Base-by-base conservation (phyloP, 2,329 filamentous ascomycete species). In the Eutypa lata region DNA sequence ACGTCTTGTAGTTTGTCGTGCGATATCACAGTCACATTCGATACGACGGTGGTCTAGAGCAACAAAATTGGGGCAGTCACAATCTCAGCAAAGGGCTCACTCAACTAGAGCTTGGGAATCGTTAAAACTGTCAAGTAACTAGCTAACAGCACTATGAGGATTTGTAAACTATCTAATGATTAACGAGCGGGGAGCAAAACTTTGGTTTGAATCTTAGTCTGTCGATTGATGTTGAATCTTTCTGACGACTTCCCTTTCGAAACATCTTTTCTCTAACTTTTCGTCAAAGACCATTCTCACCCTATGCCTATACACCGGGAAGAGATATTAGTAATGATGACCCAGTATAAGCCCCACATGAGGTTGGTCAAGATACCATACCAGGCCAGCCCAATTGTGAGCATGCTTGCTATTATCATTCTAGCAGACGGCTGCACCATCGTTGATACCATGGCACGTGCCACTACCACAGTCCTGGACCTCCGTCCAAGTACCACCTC, bases 361-460 rank as follows among this genome's bases (percentile, higher is more conserved):
- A 33, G n/a, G 33, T 45, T 11, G 16, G 16, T 33, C 45, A 35
- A 35, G 31, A 14, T 14, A 35, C 7, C 45, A 47, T 47, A 31
- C 45, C 45, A 33, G 14, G 45, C 45, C 28, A 18, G 45, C 7
- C 28, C 45, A 47, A 47, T 33, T 31, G 7, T 18, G 24, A 47
- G 13, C 26, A 35, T 26, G 22, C 11, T 43, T 55, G 52, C 21
- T 48, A 38, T 38, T n/a, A 6, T 6, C 35, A 18, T 18, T 49
- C 35, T 49, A 54, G 43, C 44, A 50, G 11, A 22, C 22, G 26
- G 56, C 51, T 16, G 10, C 51, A 16, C 56, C 56, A 14, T 58
- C 42, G 45, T 52, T 53, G 42, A n/a, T 38, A 26, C 56, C 53
- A 40, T 54, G 53, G 56, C 56, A 58, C 10, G 44, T 46, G 26